phyloP scores from a whole-genome alignment of 148 eudicot species.

The Bassia scoparia region DNA sequence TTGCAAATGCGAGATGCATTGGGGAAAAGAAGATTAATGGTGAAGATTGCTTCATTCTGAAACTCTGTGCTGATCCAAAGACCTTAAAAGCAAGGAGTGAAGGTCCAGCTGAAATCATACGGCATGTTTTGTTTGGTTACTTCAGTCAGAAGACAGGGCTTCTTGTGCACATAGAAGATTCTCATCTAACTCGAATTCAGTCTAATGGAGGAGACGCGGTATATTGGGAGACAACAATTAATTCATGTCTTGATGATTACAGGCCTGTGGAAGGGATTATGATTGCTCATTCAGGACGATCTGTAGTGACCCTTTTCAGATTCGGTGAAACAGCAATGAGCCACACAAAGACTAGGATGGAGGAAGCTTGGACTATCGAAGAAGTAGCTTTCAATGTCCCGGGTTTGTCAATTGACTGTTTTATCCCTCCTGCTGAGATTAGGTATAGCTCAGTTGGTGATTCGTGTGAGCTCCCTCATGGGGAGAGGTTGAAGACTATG shows the following conservation, averaged over 20 bases:
- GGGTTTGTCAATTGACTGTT: slow-evolving; percentile 75
- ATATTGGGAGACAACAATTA: slow-evolving; percentile 93
- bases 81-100: slow-evolving; percentile 57
- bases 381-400: slow-evolving; percentile 81
- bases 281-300: slow-evolving; percentile 94
- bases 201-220: slow-evolving; percentile 91
- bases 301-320: slow-evolving; percentile 86
- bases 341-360: slow-evolving; percentile 75
- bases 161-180: slow-evolving; percentile 57
- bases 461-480: slow-evolving; percentile 54
- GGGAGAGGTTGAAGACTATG: slow-evolving; percentile 51
- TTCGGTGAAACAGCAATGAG: slow-evolving; percentile 87
- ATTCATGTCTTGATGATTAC: slow-evolving; percentile 76
- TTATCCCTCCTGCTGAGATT: slow-evolving; percentile 88
- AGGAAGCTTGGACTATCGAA: slow-evolving; percentile 73
- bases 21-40: slow-evolving; percentile 61
- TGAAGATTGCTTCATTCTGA: slow-evolving; percentile 66
- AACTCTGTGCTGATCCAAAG: slow-evolving; percentile 56
- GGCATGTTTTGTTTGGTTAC: slow-evolving; percentile 58
- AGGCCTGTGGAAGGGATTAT: slow-evolving; percentile 82
- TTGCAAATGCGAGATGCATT: slow-evolving; percentile 52
- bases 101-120: slow-evolving; percentile 62
- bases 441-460: slow-evolving; percentile 53
- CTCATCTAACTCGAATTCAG: slow-evolving; percentile 82
- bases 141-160: slow-evolving; percentile 63